Conservation (phyloP, 2,329 filamentous ascomycete genomes). For the Fusarium secorum region DNA sequence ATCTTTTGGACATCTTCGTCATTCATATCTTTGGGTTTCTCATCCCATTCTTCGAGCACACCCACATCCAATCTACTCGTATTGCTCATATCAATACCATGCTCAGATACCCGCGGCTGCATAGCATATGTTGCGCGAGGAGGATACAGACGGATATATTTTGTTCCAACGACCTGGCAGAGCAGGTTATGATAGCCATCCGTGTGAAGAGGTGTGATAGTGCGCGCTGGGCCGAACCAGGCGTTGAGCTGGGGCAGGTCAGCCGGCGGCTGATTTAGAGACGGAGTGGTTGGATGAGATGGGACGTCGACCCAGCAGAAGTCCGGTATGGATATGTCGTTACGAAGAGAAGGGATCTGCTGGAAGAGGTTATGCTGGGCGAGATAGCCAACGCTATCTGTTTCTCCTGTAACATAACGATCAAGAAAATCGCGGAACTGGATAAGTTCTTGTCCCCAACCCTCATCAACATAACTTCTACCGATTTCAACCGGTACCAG, state of each 20-base stretch:
- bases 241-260: slow-evolving; percentile 79
- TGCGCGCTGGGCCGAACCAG: slow-evolving; percentile 89
- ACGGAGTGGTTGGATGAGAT: slow-evolving; percentile 53
- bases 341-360: slow-evolving; percentile 79
- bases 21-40: slow-evolving; percentile 37
- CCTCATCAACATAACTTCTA: slow-evolving; percentile 83
- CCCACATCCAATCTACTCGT: slow-evolving; percentile 83
- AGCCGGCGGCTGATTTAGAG: slow-evolving; percentile 51
- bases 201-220: slow-evolving; percentile 91
- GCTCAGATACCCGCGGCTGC: slow-evolving; percentile 68
- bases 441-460: slow-evolving; percentile 84
- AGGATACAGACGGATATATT: slow-evolving; percentile 90
- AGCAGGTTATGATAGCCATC: slow-evolving; percentile 95
- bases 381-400: slow-evolving; percentile 72
- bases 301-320: slow-evolving; percentile 81
- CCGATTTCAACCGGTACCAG: slow-evolving; percentile 89
- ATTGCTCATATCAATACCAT: slow-evolving; percentile 89
- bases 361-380: slow-evolving; percentile 89
- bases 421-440: slow-evolving; percentile 75
- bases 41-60: slow-evolving; percentile 69
- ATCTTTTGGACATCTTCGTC: slow-evolving; percentile 49
- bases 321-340: slow-evolving; percentile 83
- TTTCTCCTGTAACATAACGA: slow-evolving; percentile 60
- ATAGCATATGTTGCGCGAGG: slow-evolving; percentile 67
- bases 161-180: slow-evolving; percentile 85